A percentile compares a stretch with the other conserved stretches of the same genome.
These are phyloP conservation scores for Blastobotrys elegans DNA, from an alignment of 1,139 yeast species.

Conservation along the genomic window DNA sequence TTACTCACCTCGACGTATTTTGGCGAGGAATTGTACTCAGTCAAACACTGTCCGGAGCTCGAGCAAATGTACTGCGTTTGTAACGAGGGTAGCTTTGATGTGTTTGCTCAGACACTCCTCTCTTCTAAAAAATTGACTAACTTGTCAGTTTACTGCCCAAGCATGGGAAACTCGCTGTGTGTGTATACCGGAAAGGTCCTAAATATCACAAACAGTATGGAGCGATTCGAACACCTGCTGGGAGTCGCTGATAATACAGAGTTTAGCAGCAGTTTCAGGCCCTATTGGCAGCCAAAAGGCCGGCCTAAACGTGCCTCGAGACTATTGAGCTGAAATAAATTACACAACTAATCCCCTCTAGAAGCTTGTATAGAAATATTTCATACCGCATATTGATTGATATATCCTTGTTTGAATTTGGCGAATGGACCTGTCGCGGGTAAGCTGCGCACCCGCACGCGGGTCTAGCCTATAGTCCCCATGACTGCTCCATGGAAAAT, in stretches of 20 bases:
- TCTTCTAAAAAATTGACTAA: not conserved
- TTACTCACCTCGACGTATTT: not conserved
- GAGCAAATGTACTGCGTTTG: conserved; percentile 3
- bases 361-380: too few species aligned
- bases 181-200: conserved; percentile 10
- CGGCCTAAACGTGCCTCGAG: not conserved
- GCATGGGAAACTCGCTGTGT: not conserved
- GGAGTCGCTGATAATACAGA: conserved; percentile 3
- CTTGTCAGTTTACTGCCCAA: conserved; percentile 1
- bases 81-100: not conserved
- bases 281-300: conserved; percentile 8
- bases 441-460: too few species aligned
- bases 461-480: too few species aligned
- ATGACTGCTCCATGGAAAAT: too few species aligned
- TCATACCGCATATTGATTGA: too few species aligned
- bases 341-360: too few species aligned
- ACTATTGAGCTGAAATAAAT: not conserved
- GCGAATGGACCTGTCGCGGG: too few species aligned
- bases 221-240: conserved; percentile 3
- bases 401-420: too few species aligned
- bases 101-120: not conserved
- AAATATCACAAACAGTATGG: not conserved
- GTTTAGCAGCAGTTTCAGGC: conserved; percentile 4
- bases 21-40: not conserved
- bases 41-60: not conserved